Evolutionary conservation across 768 basidiomycete species (phyloP), one percentile per base, ranked within the genome.

Genomic region (Tylopilus subfusipes): DNA sequence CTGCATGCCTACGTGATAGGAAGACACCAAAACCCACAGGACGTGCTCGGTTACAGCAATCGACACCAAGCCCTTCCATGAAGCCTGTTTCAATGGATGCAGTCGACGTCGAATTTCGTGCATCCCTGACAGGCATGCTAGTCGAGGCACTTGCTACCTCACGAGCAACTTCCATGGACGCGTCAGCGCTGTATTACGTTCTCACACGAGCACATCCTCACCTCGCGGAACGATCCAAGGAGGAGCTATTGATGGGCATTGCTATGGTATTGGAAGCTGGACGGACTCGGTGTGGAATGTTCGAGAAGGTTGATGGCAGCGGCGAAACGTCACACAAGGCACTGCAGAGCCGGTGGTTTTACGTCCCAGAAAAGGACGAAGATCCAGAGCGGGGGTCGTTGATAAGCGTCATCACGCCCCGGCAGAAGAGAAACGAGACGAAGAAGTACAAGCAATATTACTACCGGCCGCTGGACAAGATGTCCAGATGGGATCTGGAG

Each of bases 371-470:
- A 63, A 67, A 75, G 64, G 88, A 90, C 61, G 75, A 79, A 61
- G 87, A 90, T 64, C 75, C 75, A 59, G 88, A 89, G 52, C 77
- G 88, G n/a, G 87, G 87, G 29, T 67, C 74, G 59, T 68, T 89
- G 55, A 80, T 90, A 52, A 69, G 75, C 63, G 83, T 82, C 56
- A 82, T 88, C 76, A 88, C 88, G 86, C 86, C 86, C 2, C 81
- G 86, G 14, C 86, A 77, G 51, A 91, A 90, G 71, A 73, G 89
- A 50, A 83, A 73, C 44, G 86, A 82, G 70, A 91, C 88, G 67
- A 90, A 86, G 78, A 86, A 89, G 72, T 87, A 85, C 57, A 91
- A 91, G 68, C 86, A 89, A 67, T 92, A 92, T 72, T 92, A 91
- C 71, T 91, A 84, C 73, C 77, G 78, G 27, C 89, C 89, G 10